Evolutionary conservation across 805 yeast species (phyloP).

Genomic region (Tetrapisispora iriomotensis): DNA sequence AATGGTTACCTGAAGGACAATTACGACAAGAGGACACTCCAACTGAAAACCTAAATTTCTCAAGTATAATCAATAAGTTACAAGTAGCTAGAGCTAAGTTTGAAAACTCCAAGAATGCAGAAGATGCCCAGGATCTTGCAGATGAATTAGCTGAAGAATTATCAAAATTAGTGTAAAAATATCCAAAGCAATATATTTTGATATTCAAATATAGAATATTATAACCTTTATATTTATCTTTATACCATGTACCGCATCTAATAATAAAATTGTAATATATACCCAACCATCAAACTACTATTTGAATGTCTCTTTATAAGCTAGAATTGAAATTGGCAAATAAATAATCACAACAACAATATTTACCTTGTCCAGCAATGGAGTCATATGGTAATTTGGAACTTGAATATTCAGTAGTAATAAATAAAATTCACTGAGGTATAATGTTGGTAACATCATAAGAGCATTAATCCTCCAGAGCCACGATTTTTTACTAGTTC

Average conservation of each 20-base stretch:
- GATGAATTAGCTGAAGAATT: constrained; percentile 19
- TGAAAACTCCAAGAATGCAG: constrained; percentile 4
- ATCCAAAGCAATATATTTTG: no score
- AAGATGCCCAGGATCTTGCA: constrained; percentile 16
- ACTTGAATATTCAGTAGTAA: constrained; percentile 20
- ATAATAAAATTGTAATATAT: no score
- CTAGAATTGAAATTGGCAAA: constrained; percentile 21
- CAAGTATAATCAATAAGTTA: constrained; percentile 7
- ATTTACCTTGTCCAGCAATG: constrained; percentile 17
- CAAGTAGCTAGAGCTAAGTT: constrained; percentile 15
- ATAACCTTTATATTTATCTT: no score
- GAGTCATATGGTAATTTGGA: constrained; percentile 19
- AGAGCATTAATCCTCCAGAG: constrained; percentile 16
- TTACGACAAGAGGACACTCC: background rate
- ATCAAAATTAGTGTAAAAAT: constrained; percentile 5
- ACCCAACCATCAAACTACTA: no score
- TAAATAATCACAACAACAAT: constrained; percentile 18
- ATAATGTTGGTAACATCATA: constrained; percentile 17
- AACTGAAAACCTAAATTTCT: background rate
- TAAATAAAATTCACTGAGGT: constrained; percentile 25
- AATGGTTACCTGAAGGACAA: background rate
- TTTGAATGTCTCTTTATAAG: constrained; percentile 16
- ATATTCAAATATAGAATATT: no score
- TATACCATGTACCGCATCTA: no score
- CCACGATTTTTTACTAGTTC: constrained; percentile 5